Base-by-base conservation (phyloP, 2,329 filamentous ascomycete genomes). In the Cladosporium sp. region DNA sequence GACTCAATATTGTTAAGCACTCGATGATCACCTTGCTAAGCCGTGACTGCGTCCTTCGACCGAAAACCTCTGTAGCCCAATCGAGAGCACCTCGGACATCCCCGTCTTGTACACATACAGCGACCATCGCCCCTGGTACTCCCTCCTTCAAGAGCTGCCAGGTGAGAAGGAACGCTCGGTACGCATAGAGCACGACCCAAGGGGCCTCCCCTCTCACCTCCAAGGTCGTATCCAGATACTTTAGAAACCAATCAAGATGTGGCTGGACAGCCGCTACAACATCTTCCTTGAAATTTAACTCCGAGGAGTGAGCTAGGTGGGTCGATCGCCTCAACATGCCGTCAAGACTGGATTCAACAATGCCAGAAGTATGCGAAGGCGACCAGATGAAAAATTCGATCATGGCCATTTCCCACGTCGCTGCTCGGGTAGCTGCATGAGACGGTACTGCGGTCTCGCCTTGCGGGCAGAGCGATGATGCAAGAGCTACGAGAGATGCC, bases 361-460 rank as follows among this genome's bases (percentile, higher is more conserved):
- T 39, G 3, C 48, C 48, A 29, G 17, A 43, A 11, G 48, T 51
- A 24, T 51, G 48, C 24, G 48, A 38, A 4, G 48, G 48, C 15
- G 48, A 51, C 48, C 48, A 51, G 22, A 51, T 51, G n/a, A 37
- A 36, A 11, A 51, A 19, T 20, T 51, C 48, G 24, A 51, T 51
- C 48, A 51, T 51, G 7, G 48, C 48, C 48, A 51, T 51, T 22
- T 51, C 40, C 48, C 48, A 51, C 9, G 48, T 51, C n/a, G 48
- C 48, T 15, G 32, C 41, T 7, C 48, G 8, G 13, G 48, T 32
- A 3, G 41, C 41, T 9, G 20, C 20, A 17, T 45, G 17, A 4
- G 48, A 20, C 3, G 19, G 13, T n/a, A 20, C 15, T 5, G 17
- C 22, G 19, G 24, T 24, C 17, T 40, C 32, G 2, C 18, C 36